Percentiles rank a stretch among this genome's conserved stretches.
These are phyloP conservation scores for Primulina tabacum DNA, from an alignment of 257 asterid species.

Conservation along the genomic window DNA sequence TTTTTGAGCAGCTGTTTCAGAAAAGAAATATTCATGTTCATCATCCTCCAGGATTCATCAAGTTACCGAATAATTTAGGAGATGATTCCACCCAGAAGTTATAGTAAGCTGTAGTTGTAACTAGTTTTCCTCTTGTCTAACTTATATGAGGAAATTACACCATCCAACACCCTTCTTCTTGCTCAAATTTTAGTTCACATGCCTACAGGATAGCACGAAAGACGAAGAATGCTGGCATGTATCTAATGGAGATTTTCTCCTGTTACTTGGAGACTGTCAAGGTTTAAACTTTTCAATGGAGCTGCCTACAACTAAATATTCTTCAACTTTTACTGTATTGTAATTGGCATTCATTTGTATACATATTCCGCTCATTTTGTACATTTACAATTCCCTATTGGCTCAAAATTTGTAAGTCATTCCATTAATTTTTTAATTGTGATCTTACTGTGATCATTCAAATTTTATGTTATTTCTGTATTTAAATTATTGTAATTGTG, in stretches of 20 bases:
- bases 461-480: no score
- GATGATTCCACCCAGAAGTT: conserved; percentile 7
- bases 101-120: conserved; percentile 24
- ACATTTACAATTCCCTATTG: neutral
- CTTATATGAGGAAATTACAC: neutral
- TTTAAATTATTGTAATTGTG: no score
- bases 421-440: no score
- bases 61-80: conserved; percentile 20
- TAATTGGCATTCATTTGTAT: conserved; percentile 9
- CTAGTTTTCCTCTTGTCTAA: neutral
- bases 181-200: conserved; percentile 13
- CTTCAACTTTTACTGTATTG: neutral
- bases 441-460: no score
- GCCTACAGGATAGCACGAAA: conserved; percentile 7
- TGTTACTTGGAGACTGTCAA: neutral
- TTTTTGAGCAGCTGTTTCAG: conserved; percentile 1
- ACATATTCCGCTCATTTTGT: neutral
- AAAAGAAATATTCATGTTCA: neutral
- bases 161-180: neutral
- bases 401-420: neutral
- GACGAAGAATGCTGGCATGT: neutral
- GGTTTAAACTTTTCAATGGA: neutral
- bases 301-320: neutral
- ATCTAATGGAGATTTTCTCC: neutral
- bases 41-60: conserved; percentile 13